Evolutionary conservation across 2,329 filamentous ascomycete species (phyloP), one percentile per base, ranked within the genome.

Genomic region (Fusarium tjaetaba): DNA sequence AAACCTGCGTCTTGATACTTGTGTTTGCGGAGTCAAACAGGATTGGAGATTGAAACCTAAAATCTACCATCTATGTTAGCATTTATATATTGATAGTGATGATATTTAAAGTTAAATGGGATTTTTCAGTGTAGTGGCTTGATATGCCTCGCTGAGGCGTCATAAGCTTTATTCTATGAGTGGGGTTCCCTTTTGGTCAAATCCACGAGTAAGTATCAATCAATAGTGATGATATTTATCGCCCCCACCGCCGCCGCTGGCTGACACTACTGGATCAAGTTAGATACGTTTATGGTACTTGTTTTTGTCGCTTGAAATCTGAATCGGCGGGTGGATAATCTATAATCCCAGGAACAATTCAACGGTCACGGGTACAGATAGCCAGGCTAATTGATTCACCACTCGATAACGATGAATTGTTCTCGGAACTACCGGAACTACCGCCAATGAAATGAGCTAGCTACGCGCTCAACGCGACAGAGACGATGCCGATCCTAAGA

Each of bases 281-380:
- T 13, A 22, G 4, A 2, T 16, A 4, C 24, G 2, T 4, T 2
- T 2, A 2, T 5, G 7, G 2, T 1, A 8, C 13, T 16, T 2
- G 4, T 22, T 11, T 34, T 34, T 11, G 9, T 4, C 20, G 22
- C 8, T 22, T 20, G n/a, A 11, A 24, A 5, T 18, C n/a, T 3
- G 24, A 10, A 8, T 26, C 32, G 18, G 32, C 5, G 14, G 26
- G 24, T 4, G 18, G 51, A 22, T 5, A 28, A 53, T 53, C 14
- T 38, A 5, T 13, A 53, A 38, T 38, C 14, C 32, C 14, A 16
- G 16, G 2, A 4, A 10, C 11, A 28, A 11, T 38, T 53, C 4
- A 38, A 38, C 14, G 4, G n/a, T 38, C 32, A 22, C 10, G 18
- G 7, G 18, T 7, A 24, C 9, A 32, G 7, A 15, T 0, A 16